Evolutionary conservation across 2,329 filamentous ascomycete genomes (phyloP), one percentile per base, ranked within the genome.

Genomic region (Sclerotinia minor): DNA sequence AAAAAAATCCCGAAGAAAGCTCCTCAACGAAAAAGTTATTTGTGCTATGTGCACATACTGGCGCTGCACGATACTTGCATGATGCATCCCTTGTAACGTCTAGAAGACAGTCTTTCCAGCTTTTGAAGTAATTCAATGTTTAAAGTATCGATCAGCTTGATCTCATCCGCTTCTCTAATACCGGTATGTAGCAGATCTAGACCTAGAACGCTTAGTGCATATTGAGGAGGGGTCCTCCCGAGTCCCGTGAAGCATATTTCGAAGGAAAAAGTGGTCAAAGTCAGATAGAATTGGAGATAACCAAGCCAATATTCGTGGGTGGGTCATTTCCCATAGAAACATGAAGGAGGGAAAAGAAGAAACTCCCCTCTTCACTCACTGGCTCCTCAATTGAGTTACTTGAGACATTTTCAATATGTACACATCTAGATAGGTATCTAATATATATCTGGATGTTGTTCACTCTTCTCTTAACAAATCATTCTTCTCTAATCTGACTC

Each of bases 21-120:
- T 63, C 59, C 59, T 63, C 59, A 26, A 61, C 59, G 59, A 63
- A 63, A 63, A 63, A 26, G 45, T 11, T 13, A 26, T 24, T 26
- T 63, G 59, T 63, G 59, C 29, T 38, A 29, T 49, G 58, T 15
- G 41, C 58, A 26, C 58, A 50, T 50, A 24, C 44, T 50, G 58
- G 58, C n/a, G 45, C 29, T 45, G 29, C 26, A 38, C 32, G 17
- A 38, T 41, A 38, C 45, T 63, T 63, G 59, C 59, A 63, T 63
- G 45, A 63, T 63, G 32, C 15, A 50, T 47, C 26, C 55, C 55
- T 45, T 59, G 57, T 59, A 45, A 45, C 44, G 41, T 49, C 44
- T 5, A 60, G 44, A 60, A 60, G 44, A 47, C 17, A 49, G 21
- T 11, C 35, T 38, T 58, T 15, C 8, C 8, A 26, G 32, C 54